Percentiles rank a stretch among this genome's conserved stretches.
These are phyloP conservation scores for Pyricularia grisea DNA, from an alignment of 2,329 filamentous ascomycete species.

Conservation along the genomic window DNA sequence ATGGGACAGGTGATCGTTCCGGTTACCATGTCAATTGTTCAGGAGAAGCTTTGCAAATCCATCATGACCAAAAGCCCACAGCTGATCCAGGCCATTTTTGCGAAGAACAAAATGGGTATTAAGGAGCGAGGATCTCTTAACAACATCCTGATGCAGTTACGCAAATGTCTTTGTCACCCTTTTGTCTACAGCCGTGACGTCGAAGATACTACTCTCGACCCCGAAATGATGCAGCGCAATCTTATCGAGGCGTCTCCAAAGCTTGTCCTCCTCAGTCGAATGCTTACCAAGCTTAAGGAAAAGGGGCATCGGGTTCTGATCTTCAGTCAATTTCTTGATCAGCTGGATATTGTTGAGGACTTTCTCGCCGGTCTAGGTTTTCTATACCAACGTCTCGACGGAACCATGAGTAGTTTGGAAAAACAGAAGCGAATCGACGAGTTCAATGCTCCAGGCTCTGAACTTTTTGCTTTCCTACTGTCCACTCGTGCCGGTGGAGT, in stretches of 20 bases:
- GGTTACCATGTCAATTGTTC: constrained; percentile 87
- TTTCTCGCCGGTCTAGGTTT: constrained; percentile 72
- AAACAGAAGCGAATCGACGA: constrained; percentile 93
- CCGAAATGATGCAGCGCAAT: constrained; percentile 60
- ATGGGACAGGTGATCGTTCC: constrained; percentile 94
- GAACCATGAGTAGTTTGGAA: constrained; percentile 67
- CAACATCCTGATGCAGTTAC: constrained; percentile 91
- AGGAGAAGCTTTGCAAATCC: constrained; percentile 89
- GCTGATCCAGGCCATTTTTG: constrained; percentile 80
- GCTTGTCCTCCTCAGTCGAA: constrained; percentile 69
- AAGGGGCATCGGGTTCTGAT: constrained; percentile 85
- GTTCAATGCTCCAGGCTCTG: constrained; percentile 78
- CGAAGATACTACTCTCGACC: constrained; percentile 65
- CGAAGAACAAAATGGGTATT: constrained; percentile 53
- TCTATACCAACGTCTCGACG: constrained; percentile 73
- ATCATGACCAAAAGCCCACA: constrained; percentile 87
- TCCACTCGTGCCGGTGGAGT: constrained; percentile 94
- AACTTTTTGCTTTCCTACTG: constrained; percentile 80
- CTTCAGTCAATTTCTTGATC: constrained; percentile 89
- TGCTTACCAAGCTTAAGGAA: constrained; percentile 79
- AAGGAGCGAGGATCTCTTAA: constrained; percentile 72
- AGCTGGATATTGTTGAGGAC: constrained; percentile 86
- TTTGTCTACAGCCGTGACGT: constrained; percentile 89
- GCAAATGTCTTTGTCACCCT: constrained; percentile 91
- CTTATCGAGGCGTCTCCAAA: constrained; percentile 89